Conservation (phyloP, 495 filamentous ascomycete species). For the Polyplosphaeria fusca region DNA sequence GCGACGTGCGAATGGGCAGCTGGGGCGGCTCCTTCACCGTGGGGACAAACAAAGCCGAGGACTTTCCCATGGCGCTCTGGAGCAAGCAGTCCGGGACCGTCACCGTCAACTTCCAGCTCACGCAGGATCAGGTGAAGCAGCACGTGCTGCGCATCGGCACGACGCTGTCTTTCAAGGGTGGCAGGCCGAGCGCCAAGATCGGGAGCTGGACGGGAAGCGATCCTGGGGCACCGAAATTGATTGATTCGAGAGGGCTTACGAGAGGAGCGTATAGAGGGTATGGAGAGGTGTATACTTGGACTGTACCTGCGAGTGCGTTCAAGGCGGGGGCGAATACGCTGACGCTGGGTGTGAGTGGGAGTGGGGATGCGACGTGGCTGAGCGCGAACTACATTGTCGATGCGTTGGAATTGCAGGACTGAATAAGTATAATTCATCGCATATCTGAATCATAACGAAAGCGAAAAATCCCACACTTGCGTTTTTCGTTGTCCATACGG, state of each 20-base stretch:
- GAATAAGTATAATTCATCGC: neutral
- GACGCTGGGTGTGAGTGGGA: conserved; percentile 17
- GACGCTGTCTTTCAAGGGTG: conserved; percentile 23
- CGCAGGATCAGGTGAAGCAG: conserved; percentile 12
- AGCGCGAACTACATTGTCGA: conserved; percentile 29
- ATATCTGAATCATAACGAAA: neutral
- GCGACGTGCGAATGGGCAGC: conserved; percentile 15
- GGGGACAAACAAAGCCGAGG: conserved; percentile 6
- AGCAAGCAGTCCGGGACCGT: conserved; percentile 14
- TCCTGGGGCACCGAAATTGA: conserved; percentile 25
- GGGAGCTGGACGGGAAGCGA: conserved; percentile 22
- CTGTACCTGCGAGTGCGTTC: conserved; percentile 15
- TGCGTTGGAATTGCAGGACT: conserved; percentile 24
- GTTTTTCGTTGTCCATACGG: conserved; percentile 17
- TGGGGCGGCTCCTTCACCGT: conserved; percentile 25
- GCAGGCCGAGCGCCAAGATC: conserved; percentile 25
- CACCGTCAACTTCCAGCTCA: conserved; percentile 15
- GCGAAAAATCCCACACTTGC: conserved; percentile 22
- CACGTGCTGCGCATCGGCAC: conserved; percentile 21
- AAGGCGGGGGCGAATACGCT: conserved; percentile 18
- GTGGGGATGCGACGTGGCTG: conserved; percentile 23
- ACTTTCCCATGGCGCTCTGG: conserved; percentile 25
- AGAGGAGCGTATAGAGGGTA: conserved; percentile 24
- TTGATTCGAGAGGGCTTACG: conserved; percentile 23
- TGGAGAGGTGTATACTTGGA: conserved; percentile 24